Base-by-base conservation (phyloP, 2,329 filamentous ascomycete genomes). In the Beauveria caledonica region DNA sequence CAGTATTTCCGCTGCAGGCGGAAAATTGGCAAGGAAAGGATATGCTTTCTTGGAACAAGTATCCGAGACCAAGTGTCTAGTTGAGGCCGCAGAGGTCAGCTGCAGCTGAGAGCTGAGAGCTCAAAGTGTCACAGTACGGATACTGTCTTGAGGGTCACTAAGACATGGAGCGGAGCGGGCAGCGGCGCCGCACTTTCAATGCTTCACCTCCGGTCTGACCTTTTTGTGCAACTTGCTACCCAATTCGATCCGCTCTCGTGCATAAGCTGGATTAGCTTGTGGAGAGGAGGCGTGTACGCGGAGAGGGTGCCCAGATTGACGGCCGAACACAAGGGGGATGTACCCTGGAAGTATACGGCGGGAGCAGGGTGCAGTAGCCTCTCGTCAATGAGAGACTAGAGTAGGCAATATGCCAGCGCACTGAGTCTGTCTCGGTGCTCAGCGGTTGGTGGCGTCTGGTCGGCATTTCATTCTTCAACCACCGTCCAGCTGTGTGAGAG, bases 101-200 rank as follows among this genome's bases (percentile, higher is more conserved):
- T 54, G 52, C 36, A 54, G 52, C 52, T 54, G 52, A 44, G 21
- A 54, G 52, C 52, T 54, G 39, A 44, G 39, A 5, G 52, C 52
- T 54, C 23, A 44, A 25, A 5, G 39, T n/a, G 36, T 44, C 1
- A 19, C n/a, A 19, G n/a, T 45, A 53, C n/a, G n/a, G 10, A 3
- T 23, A 42, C 29, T 54, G 51, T 54, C 39, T 29, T 17, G 36
- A 40, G 42, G n/a, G 13, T 42, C 9, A 17, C 23, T n/a, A 54
- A 54, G 39, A 54, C 39, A 54, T 29, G 10, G 4, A 40, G 29
- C 19, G 4, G 29, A 23, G 4, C 11, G 21, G 5, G 13, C 27
- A 17, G 50, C 2, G 29, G 29, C 23, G 45, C 2, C 45, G n/a
- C 29, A 11, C 29, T 21, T 36, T 2, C 17, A 5, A 13, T 17